A percentile compares a stretch with the other conserved stretches of the same genome.
Evolutionary conservation across 148 eudicot species (phyloP).

Genomic region (Linanthus parryae): DNA sequence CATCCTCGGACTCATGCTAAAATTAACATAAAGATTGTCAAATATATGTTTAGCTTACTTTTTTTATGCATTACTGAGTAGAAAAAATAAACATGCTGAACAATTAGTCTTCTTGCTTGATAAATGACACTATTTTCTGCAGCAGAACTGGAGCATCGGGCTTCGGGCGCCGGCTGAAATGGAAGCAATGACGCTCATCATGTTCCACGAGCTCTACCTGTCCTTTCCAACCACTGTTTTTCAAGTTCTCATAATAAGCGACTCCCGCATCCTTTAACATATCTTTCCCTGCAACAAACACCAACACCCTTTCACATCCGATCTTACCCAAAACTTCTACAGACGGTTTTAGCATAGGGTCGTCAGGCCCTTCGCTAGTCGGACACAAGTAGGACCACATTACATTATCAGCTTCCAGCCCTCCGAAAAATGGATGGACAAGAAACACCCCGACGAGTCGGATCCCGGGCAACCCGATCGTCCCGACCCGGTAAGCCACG

Average conservation of each 20-base stretch:
- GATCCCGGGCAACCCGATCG: neutral
- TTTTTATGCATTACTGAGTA: no score
- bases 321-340: neutral
- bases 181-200: neutral
- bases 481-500: constrained; percentile 21
- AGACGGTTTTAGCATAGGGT: constrained; percentile 28
- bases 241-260: neutral
- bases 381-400: no score
- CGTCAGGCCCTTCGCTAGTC: constrained; percentile 8
- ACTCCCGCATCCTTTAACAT: neutral
- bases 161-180: no score
- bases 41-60: no score
- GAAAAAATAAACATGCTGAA: no score
- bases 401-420: constrained; percentile 19
- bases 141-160: no score
- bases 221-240: neutral
- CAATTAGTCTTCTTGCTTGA: no score
- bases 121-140: no score
- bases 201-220: neutral
- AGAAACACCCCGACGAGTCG: constrained; percentile 6
- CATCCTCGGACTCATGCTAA: no score
- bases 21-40: no score
- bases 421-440: no score
- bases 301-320: neutral
- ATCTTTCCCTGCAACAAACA: neutral